These are phyloP conservation scores for Clonostachys solani DNA, from an alignment of 2,329 filamentous ascomycete genomes.

Conservation along the genomic window DNA sequence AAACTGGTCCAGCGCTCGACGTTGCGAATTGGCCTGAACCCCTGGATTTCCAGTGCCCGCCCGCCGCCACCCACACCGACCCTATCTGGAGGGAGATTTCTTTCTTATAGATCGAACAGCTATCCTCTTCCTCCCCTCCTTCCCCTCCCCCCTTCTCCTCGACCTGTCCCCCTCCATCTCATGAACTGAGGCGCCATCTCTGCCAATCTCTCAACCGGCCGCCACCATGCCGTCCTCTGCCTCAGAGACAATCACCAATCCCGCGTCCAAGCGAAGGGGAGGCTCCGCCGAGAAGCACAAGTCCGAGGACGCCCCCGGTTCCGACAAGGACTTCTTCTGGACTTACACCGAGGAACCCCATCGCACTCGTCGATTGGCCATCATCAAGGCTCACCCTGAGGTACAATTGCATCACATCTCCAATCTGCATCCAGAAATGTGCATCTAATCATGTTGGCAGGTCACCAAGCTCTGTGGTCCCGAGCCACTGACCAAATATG, in stretches of 20 bases:
- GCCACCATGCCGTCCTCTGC: constrained; percentile 17
- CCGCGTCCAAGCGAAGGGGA: constrained; percentile 15
- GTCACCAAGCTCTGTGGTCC: constrained; percentile 96
- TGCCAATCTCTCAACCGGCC: not conserved
- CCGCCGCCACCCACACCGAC: too few species aligned
- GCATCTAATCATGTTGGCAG: constrained; percentile 34
- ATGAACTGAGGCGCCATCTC: too few species aligned
- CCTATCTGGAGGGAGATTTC: too few species aligned
- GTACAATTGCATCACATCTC: constrained; percentile 38
- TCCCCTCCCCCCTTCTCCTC: too few species aligned
- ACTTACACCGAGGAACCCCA: constrained; percentile 98
- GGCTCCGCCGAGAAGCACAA: not conserved
- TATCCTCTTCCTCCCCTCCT: too few species aligned
- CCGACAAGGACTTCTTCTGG: constrained; percentile 75
- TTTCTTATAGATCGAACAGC: too few species aligned
- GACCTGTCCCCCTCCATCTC: too few species aligned
- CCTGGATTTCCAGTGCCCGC: too few species aligned
- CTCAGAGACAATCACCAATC: constrained; percentile 25
- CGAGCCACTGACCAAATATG: constrained; percentile 92
- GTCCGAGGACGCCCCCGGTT: constrained; percentile 2
- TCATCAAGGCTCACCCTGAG: constrained; percentile 98
- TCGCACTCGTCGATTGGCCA: constrained; percentile 81
- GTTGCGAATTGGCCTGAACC: too few species aligned
- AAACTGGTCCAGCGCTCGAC: too few species aligned
- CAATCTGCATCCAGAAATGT: not conserved